These are phyloP conservation scores for Lachnellula subtilissima DNA, from an alignment of 2,329 filamentous ascomycete genomes.

Conservation along the genomic window DNA sequence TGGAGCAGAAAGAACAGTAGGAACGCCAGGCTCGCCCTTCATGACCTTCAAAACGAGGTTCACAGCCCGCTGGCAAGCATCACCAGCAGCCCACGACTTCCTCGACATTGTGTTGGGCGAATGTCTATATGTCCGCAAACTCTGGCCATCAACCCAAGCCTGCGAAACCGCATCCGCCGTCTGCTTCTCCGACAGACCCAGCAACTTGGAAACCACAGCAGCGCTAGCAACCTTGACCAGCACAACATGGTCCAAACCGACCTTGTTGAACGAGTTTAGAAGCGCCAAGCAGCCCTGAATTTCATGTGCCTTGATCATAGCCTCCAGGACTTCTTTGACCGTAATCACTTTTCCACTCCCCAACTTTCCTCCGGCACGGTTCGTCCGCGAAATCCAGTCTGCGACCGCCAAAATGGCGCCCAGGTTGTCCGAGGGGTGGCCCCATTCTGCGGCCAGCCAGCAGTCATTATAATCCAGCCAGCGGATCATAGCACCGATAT, in stretches of 20 bases:
- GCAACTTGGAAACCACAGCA: slow-evolving; percentile 91
- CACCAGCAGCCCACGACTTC: slow-evolving; percentile 98
- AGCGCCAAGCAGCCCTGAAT: slow-evolving; percentile 96
- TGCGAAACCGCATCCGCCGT: slow-evolving; percentile 94
- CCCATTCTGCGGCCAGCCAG: slow-evolving; percentile 98
- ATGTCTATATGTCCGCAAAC: slow-evolving; percentile 93
- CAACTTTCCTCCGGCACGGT: slow-evolving; percentile 69
- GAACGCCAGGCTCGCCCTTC: slow-evolving; percentile 85
- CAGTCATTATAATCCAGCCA: slow-evolving; percentile 99
- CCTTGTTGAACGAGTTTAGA: slow-evolving; percentile 98
- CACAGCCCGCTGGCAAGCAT: slow-evolving; percentile 93
- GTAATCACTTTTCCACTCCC: slow-evolving; percentile 86
- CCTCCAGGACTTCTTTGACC: slow-evolving; percentile 86
- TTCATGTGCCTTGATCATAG: slow-evolving; percentile 98
- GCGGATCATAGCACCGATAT: slow-evolving; percentile 97
- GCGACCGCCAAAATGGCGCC: slow-evolving; percentile 94
- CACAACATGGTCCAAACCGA: slow-evolving; percentile 95
- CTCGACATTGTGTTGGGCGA: slow-evolving; percentile 98
- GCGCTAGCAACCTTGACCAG: slow-evolving; percentile 96
- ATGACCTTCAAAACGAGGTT: slow-evolving; percentile 87
- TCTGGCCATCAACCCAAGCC: slow-evolving; percentile 96
- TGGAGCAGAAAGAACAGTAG: slow-evolving; percentile 87
- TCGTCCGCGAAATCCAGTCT: slow-evolving; percentile 94
- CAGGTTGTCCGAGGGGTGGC: slow-evolving; percentile 96
- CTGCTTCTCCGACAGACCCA: slow-evolving; percentile 83